These are phyloP conservation scores for Vigna mungo DNA, from an alignment of 306 rosid genomes.

Conservation along the genomic window DNA sequence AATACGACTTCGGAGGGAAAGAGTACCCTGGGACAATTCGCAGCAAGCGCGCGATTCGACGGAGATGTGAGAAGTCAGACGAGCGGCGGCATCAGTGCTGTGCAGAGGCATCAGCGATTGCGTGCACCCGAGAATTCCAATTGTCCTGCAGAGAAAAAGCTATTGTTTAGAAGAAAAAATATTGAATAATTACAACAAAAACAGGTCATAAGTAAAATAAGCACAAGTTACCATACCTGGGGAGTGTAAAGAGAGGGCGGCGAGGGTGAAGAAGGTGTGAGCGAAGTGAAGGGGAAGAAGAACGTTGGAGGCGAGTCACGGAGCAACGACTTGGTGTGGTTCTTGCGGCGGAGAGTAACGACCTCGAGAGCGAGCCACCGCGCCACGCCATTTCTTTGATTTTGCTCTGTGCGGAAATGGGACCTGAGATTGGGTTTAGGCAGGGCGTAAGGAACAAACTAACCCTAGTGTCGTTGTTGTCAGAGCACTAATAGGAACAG, in stretches of 20 bases:
- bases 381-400: constrained; percentile 61
- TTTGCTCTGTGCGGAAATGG: constrained; percentile 5
- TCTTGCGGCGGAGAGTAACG: constrained; percentile 58
- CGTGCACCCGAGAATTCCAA: constrained; percentile 54
- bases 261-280: constrained; percentile 51
- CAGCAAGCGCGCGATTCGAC: constrained; percentile 60
- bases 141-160: constrained; percentile 34
- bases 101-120: constrained; percentile 68
- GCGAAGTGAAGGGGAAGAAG: constrained; percentile 45
- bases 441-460: neutral
- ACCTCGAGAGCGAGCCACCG: constrained; percentile 61
- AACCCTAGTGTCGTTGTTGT: constrained; percentile 30
- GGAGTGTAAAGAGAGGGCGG: constrained; percentile 44
- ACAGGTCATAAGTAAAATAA: neutral
- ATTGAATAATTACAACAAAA: neutral
- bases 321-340: constrained; percentile 49
- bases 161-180: neutral
- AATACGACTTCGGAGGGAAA: neutral
- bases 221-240: constrained; percentile 39
- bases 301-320: constrained; percentile 41
- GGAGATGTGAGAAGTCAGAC: constrained; percentile 59
- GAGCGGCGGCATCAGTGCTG: constrained; percentile 54
- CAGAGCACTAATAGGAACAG: neutral
- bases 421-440: neutral
- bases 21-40: constrained; percentile 72